These are phyloP conservation scores for Talaromyces funiculosus DNA, from an alignment of 2,329 filamentous ascomycete genomes.

Conservation along the genomic window DNA sequence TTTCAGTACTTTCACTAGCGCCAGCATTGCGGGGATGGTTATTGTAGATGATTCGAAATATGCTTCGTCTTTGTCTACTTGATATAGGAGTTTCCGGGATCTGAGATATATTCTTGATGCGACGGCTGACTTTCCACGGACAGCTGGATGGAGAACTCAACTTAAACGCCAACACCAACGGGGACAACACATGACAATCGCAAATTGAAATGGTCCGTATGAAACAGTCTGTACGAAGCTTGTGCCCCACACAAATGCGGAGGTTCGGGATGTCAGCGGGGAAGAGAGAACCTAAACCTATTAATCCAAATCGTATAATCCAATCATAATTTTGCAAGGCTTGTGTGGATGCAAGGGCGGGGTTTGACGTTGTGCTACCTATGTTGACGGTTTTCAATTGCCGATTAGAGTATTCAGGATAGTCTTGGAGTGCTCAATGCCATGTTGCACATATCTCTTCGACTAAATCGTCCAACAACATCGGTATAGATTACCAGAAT, in stretches of 20 bases:
- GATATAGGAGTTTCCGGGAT: neutral
- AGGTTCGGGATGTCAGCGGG: neutral
- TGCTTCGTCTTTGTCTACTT: neutral
- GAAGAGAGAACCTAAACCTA: neutral
- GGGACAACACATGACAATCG: too few species aligned
- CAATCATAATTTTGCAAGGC: neutral
- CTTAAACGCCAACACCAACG: too few species aligned
- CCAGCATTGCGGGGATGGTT: constrained; percentile 70
- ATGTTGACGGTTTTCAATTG: neutral
- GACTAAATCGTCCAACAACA: neutral
- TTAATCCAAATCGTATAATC: neutral
- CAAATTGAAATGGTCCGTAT: neutral
- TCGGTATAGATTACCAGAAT: too few species aligned
- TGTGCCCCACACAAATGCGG: neutral
- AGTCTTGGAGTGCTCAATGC: neutral
- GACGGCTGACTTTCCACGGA: too few species aligned
- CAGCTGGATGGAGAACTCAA: too few species aligned
- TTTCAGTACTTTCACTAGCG: constrained; percentile 71
- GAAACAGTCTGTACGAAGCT: too few species aligned
- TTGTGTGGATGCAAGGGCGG: neutral
- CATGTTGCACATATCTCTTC: neutral
- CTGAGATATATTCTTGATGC: neutral
- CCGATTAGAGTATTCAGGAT: neutral
- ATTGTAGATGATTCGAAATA: constrained; percentile 31
- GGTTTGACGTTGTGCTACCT: neutral